Evolutionary conservation across 805 yeast genomes (phyloP).

Genomic region (Saturnispora zaruensis): DNA sequence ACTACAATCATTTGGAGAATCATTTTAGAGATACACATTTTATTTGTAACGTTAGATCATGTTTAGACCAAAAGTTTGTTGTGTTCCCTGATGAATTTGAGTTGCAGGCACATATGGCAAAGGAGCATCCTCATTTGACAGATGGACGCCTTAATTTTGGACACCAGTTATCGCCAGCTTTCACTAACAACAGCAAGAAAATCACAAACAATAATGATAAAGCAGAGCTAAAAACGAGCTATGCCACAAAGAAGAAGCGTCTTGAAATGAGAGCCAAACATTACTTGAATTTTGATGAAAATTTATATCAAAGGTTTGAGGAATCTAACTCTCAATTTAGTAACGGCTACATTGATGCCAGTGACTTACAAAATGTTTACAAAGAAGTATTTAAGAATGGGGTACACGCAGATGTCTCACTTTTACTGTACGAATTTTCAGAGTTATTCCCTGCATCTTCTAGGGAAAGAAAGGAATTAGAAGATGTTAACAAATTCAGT

Average conservation of each 20-base stretch:
- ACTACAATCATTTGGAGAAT: conserved; percentile 63
- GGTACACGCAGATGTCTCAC: conserved; percentile 40
- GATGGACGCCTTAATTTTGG: conserved; percentile 45
- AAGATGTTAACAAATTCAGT: conserved; percentile 24
- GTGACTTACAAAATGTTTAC: conserved; percentile 40
- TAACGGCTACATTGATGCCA: conserved; percentile 38
- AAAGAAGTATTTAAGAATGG: conserved; percentile 35
- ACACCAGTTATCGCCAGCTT: conserved; percentile 31
- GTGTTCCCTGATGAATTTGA: conserved; percentile 85
- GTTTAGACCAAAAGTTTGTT: conserved; percentile 85
- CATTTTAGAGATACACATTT: conserved; percentile 74
- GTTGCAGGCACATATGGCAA: conserved; percentile 77
- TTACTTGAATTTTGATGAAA: conserved; percentile 49
- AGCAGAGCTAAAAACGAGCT: conserved; percentile 29
- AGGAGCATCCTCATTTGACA: conserved; percentile 45
- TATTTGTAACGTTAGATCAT: conserved; percentile 65
- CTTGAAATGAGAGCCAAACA: conserved; percentile 82
- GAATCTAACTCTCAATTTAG: conserved; percentile 41
- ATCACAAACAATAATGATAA: conserved; percentile 9
- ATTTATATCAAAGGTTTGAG: conserved; percentile 40
- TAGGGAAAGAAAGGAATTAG: conserved; percentile 33
- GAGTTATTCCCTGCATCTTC: conserved; percentile 47
- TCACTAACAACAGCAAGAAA: conserved; percentile 11
- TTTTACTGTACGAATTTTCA: conserved; percentile 52
- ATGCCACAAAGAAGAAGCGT: conserved; percentile 47